Conservation (phyloP, 2,329 filamentous ascomycete species). For the Albifimbria verrucaria region DNA sequence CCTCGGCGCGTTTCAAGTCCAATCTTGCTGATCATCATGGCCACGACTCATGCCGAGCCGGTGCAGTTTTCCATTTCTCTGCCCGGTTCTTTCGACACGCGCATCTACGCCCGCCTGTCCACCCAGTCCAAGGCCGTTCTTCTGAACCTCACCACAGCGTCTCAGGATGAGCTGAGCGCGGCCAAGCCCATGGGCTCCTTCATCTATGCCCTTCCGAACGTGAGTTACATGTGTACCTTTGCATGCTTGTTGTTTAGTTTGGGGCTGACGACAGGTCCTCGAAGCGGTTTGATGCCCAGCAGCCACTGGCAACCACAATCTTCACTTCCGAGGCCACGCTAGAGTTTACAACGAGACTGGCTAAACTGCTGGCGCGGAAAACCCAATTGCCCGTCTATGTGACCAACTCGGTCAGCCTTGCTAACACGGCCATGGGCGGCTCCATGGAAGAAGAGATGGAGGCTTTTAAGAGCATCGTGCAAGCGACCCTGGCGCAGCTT, state of each 20-base stretch:
- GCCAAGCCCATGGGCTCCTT: slow-evolving; percentile 74
- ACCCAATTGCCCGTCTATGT: slow-evolving; percentile 80
- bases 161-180: slow-evolving; percentile 47
- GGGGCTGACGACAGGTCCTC: slow-evolving; percentile 10
- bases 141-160: slow-evolving; percentile 59
- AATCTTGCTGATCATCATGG: slow-evolving; percentile 16
- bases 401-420: slow-evolving; percentile 80
- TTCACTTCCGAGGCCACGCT: slow-evolving; percentile 72
- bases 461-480: slow-evolving; percentile 71
- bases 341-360: slow-evolving; percentile 83
- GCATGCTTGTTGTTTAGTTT: slow-evolving; percentile 4
- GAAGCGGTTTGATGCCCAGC: slow-evolving; percentile 50
- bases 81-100: slow-evolving; percentile 57
- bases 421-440: slow-evolving; percentile 69
- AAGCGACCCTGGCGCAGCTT: slow-evolving; percentile 50
- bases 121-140: slow-evolving; percentile 55
- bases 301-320: slow-evolving; percentile 74
- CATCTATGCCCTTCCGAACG: slow-evolving; percentile 90
- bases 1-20: background rate
- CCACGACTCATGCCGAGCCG: slow-evolving; percentile 12
- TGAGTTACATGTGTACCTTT: slow-evolving; percentile 39
- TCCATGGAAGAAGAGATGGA: slow-evolving; percentile 94
- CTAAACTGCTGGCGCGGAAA: slow-evolving; percentile 76
- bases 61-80: slow-evolving; percentile 56
- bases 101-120: slow-evolving; percentile 58